Evolutionary conservation across 1,139 yeast genomes (phyloP).

Genomic region (Blastobotrys ciferrii): DNA sequence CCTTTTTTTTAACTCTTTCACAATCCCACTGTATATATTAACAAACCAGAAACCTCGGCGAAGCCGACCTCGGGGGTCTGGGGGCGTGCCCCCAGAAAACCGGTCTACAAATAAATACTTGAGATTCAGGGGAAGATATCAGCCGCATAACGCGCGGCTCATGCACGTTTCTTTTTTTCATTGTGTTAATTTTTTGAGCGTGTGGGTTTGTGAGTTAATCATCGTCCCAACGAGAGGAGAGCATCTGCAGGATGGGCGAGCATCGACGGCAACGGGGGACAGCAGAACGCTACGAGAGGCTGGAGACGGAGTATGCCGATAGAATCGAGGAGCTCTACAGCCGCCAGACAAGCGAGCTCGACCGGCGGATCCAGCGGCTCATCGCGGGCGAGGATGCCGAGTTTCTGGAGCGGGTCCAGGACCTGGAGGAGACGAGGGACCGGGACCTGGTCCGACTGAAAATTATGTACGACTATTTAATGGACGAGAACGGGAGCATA

Average conservation of each 20-base stretch:
- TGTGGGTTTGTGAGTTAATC: neutral
- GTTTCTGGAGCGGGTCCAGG: slow-evolving; percentile 51
- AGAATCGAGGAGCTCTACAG: slow-evolving; percentile 19
- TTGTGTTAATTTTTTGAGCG: neutral
- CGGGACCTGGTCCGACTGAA: slow-evolving; percentile 72
- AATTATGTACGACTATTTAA: slow-evolving; percentile 79
- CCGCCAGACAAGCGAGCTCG: slow-evolving; percentile 16
- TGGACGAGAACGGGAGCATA: slow-evolving; percentile 69
- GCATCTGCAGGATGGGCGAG: slow-evolving; percentile 2
- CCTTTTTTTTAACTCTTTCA: too few relatives aligned
- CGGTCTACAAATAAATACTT: too few relatives aligned
- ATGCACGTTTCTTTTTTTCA: slow-evolving; percentile 4
- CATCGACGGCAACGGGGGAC: slow-evolving; percentile 3
- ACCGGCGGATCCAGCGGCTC: slow-evolving; percentile 41
- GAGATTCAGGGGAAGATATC: too few relatives aligned
- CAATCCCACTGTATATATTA: too few relatives aligned
- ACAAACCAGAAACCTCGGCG: too few relatives aligned
- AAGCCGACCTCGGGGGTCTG: too few relatives aligned
- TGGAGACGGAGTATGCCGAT: slow-evolving; percentile 18
- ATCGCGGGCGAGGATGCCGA: slow-evolving; percentile 76
- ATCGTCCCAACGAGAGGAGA: neutral
- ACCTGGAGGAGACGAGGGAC: slow-evolving; percentile 77
- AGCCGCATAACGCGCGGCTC: neutral
- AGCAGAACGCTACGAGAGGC: slow-evolving; percentile 14
- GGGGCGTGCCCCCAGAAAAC: too few relatives aligned